Evolutionary conservation across 371 early-diverging fungal species (phyloP).

Genomic region (Umbelopsis sp.): DNA sequence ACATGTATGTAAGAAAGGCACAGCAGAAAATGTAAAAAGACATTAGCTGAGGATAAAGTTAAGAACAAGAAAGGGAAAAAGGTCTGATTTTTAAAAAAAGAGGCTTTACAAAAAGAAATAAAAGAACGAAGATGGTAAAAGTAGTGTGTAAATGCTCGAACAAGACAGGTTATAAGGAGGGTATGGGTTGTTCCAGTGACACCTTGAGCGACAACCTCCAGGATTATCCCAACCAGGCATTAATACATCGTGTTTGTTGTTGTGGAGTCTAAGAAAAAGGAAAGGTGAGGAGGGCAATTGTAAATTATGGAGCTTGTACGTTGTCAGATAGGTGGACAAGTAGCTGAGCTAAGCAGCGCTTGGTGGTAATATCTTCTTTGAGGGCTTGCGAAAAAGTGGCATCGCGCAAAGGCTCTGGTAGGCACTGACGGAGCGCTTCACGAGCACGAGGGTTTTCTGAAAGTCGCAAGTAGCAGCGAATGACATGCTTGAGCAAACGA

Average conservation of each 20-base stretch:
- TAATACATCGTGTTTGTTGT: neutral
- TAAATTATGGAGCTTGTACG: constrained; percentile 20
- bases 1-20: constrained; percentile 15
- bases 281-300: neutral
- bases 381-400: constrained; percentile 75
- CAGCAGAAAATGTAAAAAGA: neutral
- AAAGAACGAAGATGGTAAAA: neutral
- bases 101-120: constrained; percentile 7
- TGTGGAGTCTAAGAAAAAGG: constrained; percentile 12
- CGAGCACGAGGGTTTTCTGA: constrained; percentile 91
- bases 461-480: constrained; percentile 94
- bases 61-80: neutral
- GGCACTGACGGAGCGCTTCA: constrained; percentile 85
- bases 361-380: constrained; percentile 86
- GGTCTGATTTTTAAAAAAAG: neutral
- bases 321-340: constrained; percentile 66
- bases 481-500: constrained; percentile 91
- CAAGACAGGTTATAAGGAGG: constrained; percentile 15
- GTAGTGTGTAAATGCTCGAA: neutral
- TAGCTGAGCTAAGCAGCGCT: constrained; percentile 69
- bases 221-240: constrained; percentile 12
- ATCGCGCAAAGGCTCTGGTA: constrained; percentile 86
- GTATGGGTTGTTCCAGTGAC: constrained; percentile 9
- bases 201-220: constrained; percentile 8
- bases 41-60: constrained; percentile 15